Percentiles rank a stretch among this genome's conserved stretches.
Evolutionary conservation across 192 early-diverging fungal genomes (phyloP).

Genomic region (Globomyces pollinis-pini): DNA sequence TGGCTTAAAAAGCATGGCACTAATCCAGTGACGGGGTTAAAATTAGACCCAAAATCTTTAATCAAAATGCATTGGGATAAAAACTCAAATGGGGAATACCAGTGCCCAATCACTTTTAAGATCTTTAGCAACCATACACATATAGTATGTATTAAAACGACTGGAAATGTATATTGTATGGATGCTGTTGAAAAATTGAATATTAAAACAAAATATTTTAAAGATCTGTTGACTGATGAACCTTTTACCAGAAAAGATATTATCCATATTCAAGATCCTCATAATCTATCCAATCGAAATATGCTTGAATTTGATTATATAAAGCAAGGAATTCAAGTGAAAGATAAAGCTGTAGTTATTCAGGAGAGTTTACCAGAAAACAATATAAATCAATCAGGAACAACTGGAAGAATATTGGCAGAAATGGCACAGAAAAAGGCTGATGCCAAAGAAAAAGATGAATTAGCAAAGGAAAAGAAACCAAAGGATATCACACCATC

Average conservation of each 20-base stretch:
- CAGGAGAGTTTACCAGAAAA: constrained; percentile 41
- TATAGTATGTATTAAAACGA: constrained; percentile 76
- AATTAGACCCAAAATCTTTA: constrained; percentile 65
- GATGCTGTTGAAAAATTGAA: constrained; percentile 83
- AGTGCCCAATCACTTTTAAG: constrained; percentile 87
- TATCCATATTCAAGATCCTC: constrained; percentile 82
- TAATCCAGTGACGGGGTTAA: constrained; percentile 72
- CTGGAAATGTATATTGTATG: constrained; percentile 82
- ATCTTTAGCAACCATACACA: constrained; percentile 69
- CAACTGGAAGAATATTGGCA: constrained; percentile 45
- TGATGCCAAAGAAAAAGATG: background rate
- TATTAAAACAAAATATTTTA: constrained; percentile 76
- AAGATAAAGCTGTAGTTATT: constrained; percentile 23
- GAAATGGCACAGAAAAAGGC: constrained; percentile 46
- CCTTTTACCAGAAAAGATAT: constrained; percentile 82
- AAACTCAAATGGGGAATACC: constrained; percentile 70
- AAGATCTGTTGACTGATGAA: constrained; percentile 78
- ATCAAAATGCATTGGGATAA: constrained; percentile 74
- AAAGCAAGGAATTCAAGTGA: constrained; percentile 57
- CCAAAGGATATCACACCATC: constrained; percentile 26
- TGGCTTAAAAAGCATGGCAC: constrained; percentile 69
- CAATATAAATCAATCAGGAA: constrained; percentile 52
- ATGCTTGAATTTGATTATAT: constrained; percentile 69
- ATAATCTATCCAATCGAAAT: constrained; percentile 58
- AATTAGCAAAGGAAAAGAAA: background rate